Base-by-base conservation (phyloP, 495 filamentous ascomycete genomes). In the Hypoxylon fuscum region DNA sequence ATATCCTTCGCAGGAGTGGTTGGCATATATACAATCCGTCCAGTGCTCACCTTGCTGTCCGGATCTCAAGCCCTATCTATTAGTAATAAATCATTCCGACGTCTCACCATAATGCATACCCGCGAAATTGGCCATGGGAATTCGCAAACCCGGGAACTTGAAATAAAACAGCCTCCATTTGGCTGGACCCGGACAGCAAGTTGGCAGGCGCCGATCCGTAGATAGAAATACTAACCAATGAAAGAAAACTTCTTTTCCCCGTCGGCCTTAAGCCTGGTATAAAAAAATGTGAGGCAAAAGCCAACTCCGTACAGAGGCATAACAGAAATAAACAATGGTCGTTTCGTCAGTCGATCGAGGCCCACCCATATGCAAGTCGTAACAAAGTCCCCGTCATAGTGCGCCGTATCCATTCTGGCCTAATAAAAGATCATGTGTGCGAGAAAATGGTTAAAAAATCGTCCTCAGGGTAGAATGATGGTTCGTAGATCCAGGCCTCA, bases 11-110 rank as follows among this genome's bases (percentile, higher is more conserved):
- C 69, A 71, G 68, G 57, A 66, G 49, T 70, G 69, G 69, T 71
- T 70, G 66, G 75, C 68, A 74, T 66, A 74, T 70, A 79, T 77
- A 75, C 73, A 80, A 76, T 75, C 64, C 55, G 64, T 70, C 70
- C 69, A 74, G 64, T 66, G 76, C 77, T 81, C 75, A 81, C 77
- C 77, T 77, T 73, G 77, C 77, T 79, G 77, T 75, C 77, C 75
- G 71, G 75, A 72, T 71, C 68, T 49, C 57, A 57, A 69, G 72
- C 69, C 69, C 67, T 72, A 66, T 73, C 70, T 74, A 58, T 70
- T 70, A 71, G 57, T 68, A 58, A 48, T 55, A 37, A 66, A 59
- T 58, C 60, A 52, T 62, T 61, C 68, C 71, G 55, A 51, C 54
- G 57, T 64, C 57, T 68, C 69, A 68, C 68, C 67, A 58, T 57